A percentile compares a stretch with the other conserved stretches of the same genome.
phyloP scores from a whole-genome alignment of 1,139 yeast species.

The Pneumocystis canis region DNA sequence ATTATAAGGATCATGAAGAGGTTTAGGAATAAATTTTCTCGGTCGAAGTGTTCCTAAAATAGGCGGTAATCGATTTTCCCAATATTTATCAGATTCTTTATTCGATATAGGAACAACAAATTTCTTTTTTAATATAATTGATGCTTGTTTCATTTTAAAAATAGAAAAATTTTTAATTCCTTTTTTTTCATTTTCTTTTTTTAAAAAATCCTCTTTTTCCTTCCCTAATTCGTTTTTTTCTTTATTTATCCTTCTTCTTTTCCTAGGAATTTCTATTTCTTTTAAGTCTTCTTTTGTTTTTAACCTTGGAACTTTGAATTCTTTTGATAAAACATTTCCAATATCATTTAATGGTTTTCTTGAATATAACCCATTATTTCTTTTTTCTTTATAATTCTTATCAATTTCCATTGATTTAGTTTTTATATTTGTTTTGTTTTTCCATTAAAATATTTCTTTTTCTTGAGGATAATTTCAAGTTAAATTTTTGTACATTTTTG shows the following conservation, averaged over 20 bases:
- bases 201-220: neutral
- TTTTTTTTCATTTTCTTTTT: conserved; percentile 6
- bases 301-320: neutral
- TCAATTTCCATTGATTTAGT: too few relatives aligned
- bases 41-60: conserved; percentile 67
- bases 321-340: neutral
- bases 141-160: conserved; percentile 4
- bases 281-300: conserved; percentile 2
- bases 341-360: neutral
- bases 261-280: conserved; percentile 10
- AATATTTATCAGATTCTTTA: conserved; percentile 17
- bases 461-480: too few relatives aligned
- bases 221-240: conserved; percentile 4
- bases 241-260: conserved; percentile 14
- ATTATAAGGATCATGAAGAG: conserved; percentile 82
- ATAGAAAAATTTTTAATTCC: conserved; percentile 1
- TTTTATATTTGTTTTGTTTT: too few relatives aligned
- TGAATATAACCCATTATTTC: neutral
- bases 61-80: conserved; percentile 34
- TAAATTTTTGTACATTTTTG: too few relatives aligned
- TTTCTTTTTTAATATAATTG: conserved; percentile 17
- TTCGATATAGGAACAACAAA: conserved; percentile 29
- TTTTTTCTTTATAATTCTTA: neutral
- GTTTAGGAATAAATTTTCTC: conserved; percentile 62
- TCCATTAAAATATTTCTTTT: too few relatives aligned